Evolutionary conservation across 2,329 filamentous ascomycete species (phyloP).

Genomic region (Berkeleyomyces rouxiae): DNA sequence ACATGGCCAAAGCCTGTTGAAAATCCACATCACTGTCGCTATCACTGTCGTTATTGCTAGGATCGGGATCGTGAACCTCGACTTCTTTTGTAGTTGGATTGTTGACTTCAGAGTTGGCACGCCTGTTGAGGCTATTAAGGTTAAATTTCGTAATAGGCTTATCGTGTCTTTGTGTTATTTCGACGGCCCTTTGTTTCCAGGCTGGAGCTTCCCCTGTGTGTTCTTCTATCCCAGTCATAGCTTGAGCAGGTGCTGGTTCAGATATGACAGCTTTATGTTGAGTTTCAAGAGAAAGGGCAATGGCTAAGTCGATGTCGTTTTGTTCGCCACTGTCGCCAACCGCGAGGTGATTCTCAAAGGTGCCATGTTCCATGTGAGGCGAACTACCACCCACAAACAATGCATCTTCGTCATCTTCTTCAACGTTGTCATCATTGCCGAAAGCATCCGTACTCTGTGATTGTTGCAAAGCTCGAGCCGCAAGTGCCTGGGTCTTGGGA

Average conservation of each 20-base stretch:
- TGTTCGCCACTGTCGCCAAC: conserved; percentile 14
- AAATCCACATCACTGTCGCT: conserved; percentile 72
- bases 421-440: conserved; percentile 10
- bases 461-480: conserved; percentile 16
- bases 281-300: conserved; percentile 67
- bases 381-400: conserved; percentile 34
- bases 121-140: conserved; percentile 8
- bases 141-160: conserved; percentile 18
- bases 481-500: conserved; percentile 33
- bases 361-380: conserved; percentile 15
- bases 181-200: conserved; percentile 40
- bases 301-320: conserved; percentile 60
- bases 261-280: conserved; percentile 26
- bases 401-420: conserved; percentile 29
- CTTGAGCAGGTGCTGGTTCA: not conserved
- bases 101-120: conserved; percentile 37
- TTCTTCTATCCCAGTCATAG: conserved; percentile 32
- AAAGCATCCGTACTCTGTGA: conserved; percentile 15
- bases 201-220: conserved; percentile 28
- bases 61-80: conserved; percentile 22
- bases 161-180: conserved; percentile 34
- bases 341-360: conserved; percentile 23
- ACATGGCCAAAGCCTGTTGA: conserved; percentile 47
- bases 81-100: conserved; percentile 50
- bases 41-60: conserved; percentile 35